Evolutionary conservation across 2,329 filamentous ascomycete species (phyloP).

Genomic region (Cercospora brassicicola): DNA sequence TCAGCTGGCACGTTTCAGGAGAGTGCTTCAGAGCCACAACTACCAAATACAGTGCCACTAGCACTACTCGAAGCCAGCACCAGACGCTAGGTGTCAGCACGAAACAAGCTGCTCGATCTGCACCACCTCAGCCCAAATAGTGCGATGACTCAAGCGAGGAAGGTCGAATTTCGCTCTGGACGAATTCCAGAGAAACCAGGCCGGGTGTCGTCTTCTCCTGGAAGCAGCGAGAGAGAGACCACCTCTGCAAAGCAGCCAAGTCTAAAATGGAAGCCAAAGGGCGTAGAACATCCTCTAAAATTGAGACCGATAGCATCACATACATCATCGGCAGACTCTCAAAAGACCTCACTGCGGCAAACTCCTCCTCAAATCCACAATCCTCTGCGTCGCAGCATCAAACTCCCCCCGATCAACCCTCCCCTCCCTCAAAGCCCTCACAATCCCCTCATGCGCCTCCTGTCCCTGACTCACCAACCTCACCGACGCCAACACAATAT

Average conservation of each 20-base stretch:
- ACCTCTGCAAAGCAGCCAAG: not conserved
- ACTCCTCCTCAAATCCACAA: slow-evolving; percentile 16
- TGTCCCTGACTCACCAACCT: slow-evolving; percentile 17
- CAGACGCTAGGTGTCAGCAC: not conserved
- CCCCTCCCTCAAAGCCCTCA: slow-evolving; percentile 14
- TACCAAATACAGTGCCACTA: not conserved
- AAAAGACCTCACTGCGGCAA: not conserved
- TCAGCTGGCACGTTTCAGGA: not conserved
- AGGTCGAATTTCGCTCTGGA: too few relatives aligned
- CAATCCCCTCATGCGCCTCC: slow-evolving; percentile 14
- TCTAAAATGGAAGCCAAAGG: not conserved
- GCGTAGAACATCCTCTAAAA: too few relatives aligned
- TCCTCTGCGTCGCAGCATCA: slow-evolving; percentile 18
- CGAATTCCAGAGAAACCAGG: too few relatives aligned
- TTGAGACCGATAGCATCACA: not conserved
- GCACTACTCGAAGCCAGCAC: not conserved
- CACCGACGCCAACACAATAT: slow-evolving; percentile 20
- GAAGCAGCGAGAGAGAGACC: too few relatives aligned
- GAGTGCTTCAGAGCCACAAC: not conserved
- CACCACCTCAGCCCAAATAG: not conserved
- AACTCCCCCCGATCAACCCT: slow-evolving; percentile 18
- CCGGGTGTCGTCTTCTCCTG: too few relatives aligned
- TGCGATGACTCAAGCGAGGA: too few relatives aligned
- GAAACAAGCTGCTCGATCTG: not conserved
- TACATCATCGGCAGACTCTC: not conserved